phyloP scores from a whole-genome alignment of 1,284 basidiomycete genomes.

The Sanghuangporus baumii region DNA sequence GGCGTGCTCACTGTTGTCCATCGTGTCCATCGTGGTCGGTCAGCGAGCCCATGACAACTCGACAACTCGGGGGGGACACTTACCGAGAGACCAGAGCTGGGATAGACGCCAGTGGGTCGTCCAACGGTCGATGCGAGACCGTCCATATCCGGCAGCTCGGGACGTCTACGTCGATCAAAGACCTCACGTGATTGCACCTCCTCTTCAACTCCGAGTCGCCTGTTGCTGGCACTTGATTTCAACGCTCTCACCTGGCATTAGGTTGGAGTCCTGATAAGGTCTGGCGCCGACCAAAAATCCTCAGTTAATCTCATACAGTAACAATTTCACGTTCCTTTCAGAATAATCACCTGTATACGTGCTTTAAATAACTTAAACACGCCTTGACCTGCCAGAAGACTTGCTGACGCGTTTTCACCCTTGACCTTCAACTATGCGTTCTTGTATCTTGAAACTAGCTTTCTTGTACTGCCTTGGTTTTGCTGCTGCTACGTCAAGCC shows the following conservation, averaged over 20 bases:
- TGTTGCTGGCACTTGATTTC: neutral
- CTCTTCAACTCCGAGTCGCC: neutral
- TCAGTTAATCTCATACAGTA: neutral
- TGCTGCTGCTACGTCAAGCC: neutral
- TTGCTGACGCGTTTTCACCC: neutral
- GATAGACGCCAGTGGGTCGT: neutral
- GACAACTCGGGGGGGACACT: neutral
- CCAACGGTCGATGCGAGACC: neutral
- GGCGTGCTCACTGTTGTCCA: neutral
- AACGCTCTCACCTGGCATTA: neutral
- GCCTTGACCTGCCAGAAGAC: too few species aligned
- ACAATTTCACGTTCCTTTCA: neutral
- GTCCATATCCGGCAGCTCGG: neutral
- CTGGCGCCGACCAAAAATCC: neutral
- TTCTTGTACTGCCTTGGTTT: neutral
- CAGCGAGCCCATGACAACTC: neutral
- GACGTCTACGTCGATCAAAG: neutral
- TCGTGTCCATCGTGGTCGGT: neutral
- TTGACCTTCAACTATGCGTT: neutral
- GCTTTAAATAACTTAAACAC: neutral
- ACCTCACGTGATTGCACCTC: neutral
- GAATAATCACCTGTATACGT: neutral
- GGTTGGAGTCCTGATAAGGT: neutral
- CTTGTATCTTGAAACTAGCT: neutral
- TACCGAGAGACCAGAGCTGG: neutral